Evolutionary conservation across 2,329 filamentous ascomycete species (phyloP).

Genomic region (Monosporascus sp.): DNA sequence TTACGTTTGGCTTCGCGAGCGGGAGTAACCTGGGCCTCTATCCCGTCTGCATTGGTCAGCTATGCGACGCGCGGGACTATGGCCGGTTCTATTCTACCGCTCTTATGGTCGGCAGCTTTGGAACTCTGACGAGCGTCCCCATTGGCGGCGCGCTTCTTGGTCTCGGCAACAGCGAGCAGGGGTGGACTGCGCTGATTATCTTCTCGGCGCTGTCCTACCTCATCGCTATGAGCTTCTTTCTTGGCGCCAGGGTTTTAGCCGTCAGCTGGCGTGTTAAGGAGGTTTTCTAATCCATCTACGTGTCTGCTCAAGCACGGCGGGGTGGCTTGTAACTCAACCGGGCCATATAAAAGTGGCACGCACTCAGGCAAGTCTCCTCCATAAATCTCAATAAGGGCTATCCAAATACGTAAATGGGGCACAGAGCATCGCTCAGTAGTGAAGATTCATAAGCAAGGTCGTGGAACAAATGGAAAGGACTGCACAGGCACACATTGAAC

Average conservation of each 20-base stretch:
- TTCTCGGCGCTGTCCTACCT: slow-evolving; percentile 23
- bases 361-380: no score
- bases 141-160: slow-evolving; percentile 35
- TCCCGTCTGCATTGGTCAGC: slow-evolving; percentile 75
- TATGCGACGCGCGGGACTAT: slow-evolving; percentile 72
- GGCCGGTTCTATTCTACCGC: slow-evolving; percentile 72
- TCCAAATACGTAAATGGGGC: no score
- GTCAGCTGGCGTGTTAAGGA: slow-evolving; percentile 22
- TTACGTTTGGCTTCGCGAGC: slow-evolving; percentile 74
- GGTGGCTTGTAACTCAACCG: not conserved
- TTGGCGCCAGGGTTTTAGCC: slow-evolving; percentile 20
- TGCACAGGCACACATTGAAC: no score
- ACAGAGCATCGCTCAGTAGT: no score
- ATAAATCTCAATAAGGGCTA: no score
- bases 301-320: not conserved
- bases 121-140: slow-evolving; percentile 47
- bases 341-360: not conserved
- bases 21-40: slow-evolving; percentile 74
- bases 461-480: no score
- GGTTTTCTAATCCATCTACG: slow-evolving; percentile 12
- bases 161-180: slow-evolving; percentile 15
- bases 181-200: slow-evolving; percentile 21
- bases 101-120: slow-evolving; percentile 73
- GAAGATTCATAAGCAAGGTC: no score
- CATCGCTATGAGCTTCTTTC: slow-evolving; percentile 24